These are phyloP conservation scores for Plasmodium malariae DNA, from an alignment of 169 alveolate species.

Conservation along the genomic window DNA sequence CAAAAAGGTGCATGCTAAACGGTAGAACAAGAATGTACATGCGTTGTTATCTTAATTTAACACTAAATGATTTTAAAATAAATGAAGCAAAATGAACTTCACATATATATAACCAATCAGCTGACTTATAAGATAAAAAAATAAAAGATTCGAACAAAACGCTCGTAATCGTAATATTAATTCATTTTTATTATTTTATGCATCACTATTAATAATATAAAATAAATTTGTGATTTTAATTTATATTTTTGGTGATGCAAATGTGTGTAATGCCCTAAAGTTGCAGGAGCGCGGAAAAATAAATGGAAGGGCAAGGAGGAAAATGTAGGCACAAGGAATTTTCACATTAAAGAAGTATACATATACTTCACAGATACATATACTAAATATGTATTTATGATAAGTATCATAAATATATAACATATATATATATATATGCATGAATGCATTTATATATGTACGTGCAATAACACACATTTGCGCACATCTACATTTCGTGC, in stretches of 20 bases:
- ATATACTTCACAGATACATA: background rate
- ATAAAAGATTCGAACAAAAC: conserved; percentile 62
- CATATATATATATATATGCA: background rate
- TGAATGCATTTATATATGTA: background rate
- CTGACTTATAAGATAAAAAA: conserved; percentile 63
- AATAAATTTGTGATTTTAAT: conserved; percentile 15
- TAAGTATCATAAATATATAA: no score
- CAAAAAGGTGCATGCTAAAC: background rate
- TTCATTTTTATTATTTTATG: conserved; percentile 53
- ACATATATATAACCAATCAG: conserved; percentile 49
- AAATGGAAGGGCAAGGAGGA: background rate
- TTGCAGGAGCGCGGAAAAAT: background rate
- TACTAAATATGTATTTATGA: no score
- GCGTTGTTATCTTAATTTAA: conserved; percentile 52
- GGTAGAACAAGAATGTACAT: no score
- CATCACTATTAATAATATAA: conserved; percentile 38
- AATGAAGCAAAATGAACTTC: conserved; percentile 22
- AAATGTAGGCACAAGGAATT: conserved; percentile 13
- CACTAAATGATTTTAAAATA: conserved; percentile 63
- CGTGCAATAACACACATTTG: background rate
- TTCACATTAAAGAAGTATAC: conserved; percentile 22
- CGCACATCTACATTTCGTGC: background rate
- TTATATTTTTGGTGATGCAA: conserved; percentile 34
- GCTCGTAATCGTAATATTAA: conserved; percentile 27
- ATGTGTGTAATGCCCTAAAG: background rate